Base-by-base conservation (phyloP, 176 grass and related monocot genomes). In the Eleusine indica region DNA sequence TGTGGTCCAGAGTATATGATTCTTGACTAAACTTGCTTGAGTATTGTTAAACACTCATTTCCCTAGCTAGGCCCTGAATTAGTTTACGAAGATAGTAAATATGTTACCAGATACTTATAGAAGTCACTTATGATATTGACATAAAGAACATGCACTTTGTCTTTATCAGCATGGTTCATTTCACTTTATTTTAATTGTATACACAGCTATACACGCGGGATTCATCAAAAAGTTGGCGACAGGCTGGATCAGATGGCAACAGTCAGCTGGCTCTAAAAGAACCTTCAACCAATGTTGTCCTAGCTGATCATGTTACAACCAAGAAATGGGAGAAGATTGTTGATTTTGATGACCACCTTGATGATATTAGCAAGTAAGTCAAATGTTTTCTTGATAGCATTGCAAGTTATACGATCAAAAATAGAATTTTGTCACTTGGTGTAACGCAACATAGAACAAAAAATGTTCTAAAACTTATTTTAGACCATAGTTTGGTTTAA, bases 351-450 rank as follows among this genome's bases (percentile, higher is more conserved):
- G 96, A 99, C 65, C 96, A 99, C 84, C 91, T 99, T 25, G 88
- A 96, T 92, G 96, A 99, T 81, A 96, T 99, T 64, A 96, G 96
- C 96, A 99, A 91, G 96, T 99, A 90, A 86, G 93, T 74, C 74
- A n/a, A 73, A 78, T 79, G 25, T 44, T 89, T 32, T 28, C 21
- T 56, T 57, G 2, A 25, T 38, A 80, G 18, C 47, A 80, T 40
- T 49, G 29, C 25, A 66, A 1, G 28, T 79, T 68, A 38, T 22
- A 29, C 43, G 9, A 5, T 17, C 4, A 68, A 18, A 30, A 14
- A 14, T 16, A 18, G 16, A 68, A 40, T 68, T 39, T 39, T 19
- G 35, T 19, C 35, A 40, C 66, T 19, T 19, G 65, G 1, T 9
- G 18, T 5, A 19, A 66, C 18, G 35, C 35, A 39, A 9, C 3